phyloP scores from a whole-genome alignment of 2,329 filamentous ascomycete genomes.

The Fusarium lateritium region DNA sequence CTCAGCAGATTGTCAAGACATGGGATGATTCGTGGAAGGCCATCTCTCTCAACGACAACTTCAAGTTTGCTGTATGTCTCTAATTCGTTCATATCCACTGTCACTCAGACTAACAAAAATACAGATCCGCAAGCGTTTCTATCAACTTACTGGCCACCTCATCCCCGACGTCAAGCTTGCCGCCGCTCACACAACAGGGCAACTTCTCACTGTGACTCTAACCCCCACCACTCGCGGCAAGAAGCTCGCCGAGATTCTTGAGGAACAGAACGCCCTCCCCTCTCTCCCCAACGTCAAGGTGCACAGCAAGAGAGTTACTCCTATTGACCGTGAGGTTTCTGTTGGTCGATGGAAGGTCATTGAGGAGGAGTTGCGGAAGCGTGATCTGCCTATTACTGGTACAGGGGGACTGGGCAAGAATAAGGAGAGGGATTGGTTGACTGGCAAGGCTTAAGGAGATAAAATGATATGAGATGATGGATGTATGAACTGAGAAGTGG shows the following conservation, averaged over 20 bases:
- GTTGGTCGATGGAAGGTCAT: conserved; percentile 86
- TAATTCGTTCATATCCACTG: not conserved
- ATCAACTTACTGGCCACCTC: conserved; percentile 83
- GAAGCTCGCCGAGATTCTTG: conserved; percentile 75
- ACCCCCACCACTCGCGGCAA: conserved; percentile 69
- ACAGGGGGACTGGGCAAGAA: conserved; percentile 57
- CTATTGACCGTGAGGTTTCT: conserved; percentile 79
- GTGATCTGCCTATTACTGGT: conserved; percentile 72
- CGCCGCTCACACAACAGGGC: conserved; percentile 66
- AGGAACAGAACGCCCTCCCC: conserved; percentile 60
- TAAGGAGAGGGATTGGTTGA: conserved; percentile 61
- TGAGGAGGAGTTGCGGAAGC: conserved; percentile 75
- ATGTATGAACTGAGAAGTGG: conserved; percentile 30
- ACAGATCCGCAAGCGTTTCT: conserved; percentile 84
- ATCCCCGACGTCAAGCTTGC: conserved; percentile 79
- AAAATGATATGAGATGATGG: conserved; percentile 14
- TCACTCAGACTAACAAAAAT: conserved; percentile 27
- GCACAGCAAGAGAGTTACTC: conserved; percentile 74
- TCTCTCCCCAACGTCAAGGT: conserved; percentile 79
- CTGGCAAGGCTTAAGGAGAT: conserved; percentile 54
- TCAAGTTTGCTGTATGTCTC: conserved; percentile 81
- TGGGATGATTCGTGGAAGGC: conserved; percentile 72
- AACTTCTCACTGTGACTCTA: conserved; percentile 68
- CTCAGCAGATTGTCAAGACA: conserved; percentile 58
- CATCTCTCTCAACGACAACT: conserved; percentile 68